Base-by-base conservation (phyloP, 768 basidiomycete genomes). In the Amanita exitialis region DNA sequence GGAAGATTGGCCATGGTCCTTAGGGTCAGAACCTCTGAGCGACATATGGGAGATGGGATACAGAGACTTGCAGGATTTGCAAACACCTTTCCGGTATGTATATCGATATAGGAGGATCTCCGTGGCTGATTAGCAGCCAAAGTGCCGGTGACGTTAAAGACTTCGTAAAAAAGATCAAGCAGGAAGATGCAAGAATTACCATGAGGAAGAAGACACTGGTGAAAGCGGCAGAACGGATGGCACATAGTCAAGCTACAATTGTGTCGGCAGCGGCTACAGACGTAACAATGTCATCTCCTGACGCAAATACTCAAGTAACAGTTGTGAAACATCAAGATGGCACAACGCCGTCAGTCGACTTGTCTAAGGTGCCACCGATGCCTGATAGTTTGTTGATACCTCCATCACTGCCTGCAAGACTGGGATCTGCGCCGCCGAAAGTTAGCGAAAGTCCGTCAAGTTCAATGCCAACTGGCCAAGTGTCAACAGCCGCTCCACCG, bases 41-140 rank as follows among this genome's bases (percentile, higher is more conserved):
- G 86, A 89, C 54, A 84, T 89, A 25, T 92, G 89, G 89, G 78
- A 80, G 51, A 80, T 86, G 80, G 88, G 89, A 13, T 90, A 83
- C 59, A 69, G 78, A 54, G 78, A 78, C 44, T 59, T 86, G 49
- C 49, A 58, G 8, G 83, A 89, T 62, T 63, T 90, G 23, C 71
- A 84, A 60, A 76, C 70, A 52, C 79, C 80, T 9, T 83, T 82
- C 73, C 76, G 75, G 87, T 86, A 58, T 63, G 75, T 67, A 56
- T 57, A 42, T 45, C 58, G 41, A 23, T 38, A 12, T 41, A 38
- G 12, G 27, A 41, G 46, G 39, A 15, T 36, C 13, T 35, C 53
- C 53, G 25, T 58, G 47, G 12, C 43, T 44, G 47, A 7, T 27
- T 36, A 36, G 20, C 51, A 23, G 42, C 47, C 35, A 48, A 8